Conservation (phyloP, 805 yeast genomes). For the Ogataea trehaloabstinens region DNA sequence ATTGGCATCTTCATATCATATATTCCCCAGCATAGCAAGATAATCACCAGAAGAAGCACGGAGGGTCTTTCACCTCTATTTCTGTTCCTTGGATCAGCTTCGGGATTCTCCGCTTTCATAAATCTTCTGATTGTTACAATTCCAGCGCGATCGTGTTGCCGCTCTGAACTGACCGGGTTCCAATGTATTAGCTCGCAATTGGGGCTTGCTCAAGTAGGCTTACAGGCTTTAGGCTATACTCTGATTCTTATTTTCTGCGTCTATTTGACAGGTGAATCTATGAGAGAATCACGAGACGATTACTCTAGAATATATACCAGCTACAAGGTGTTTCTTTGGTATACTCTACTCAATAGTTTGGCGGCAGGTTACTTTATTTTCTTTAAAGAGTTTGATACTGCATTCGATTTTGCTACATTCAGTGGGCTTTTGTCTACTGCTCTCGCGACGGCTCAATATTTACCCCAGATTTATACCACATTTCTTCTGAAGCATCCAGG, state of each 20-base stretch:
- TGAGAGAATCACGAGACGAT: conserved; percentile 46
- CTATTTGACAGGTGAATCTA: conserved; percentile 41
- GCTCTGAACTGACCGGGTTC: conserved; percentile 38
- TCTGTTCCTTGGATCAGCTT: conserved; percentile 64
- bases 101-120: conserved; percentile 65
- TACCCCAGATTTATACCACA: conserved; percentile 79
- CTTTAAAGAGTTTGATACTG: conserved; percentile 12
- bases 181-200: conserved; percentile 67
- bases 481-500: conserved; percentile 72
- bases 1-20: conserved; percentile 70
- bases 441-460: conserved; percentile 66
- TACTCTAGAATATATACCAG: conserved; percentile 39
- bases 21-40: conserved; percentile 69
- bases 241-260: conserved; percentile 57
- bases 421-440: conserved; percentile 66
- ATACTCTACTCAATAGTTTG: conserved; percentile 33
- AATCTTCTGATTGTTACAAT: conserved; percentile 63
- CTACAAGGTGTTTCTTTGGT: conserved; percentile 40
- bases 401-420: conserved; percentile 47
- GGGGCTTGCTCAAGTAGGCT: conserved; percentile 63
- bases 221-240: conserved; percentile 60
- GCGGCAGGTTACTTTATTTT: conserved; percentile 34
- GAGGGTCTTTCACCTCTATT: conserved; percentile 79
- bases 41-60: conserved; percentile 56
- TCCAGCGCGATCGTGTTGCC: conserved; percentile 63